phyloP scores from a whole-genome alignment of 2,329 filamentous ascomycete species.

The Scedosporium dehoogii region DNA sequence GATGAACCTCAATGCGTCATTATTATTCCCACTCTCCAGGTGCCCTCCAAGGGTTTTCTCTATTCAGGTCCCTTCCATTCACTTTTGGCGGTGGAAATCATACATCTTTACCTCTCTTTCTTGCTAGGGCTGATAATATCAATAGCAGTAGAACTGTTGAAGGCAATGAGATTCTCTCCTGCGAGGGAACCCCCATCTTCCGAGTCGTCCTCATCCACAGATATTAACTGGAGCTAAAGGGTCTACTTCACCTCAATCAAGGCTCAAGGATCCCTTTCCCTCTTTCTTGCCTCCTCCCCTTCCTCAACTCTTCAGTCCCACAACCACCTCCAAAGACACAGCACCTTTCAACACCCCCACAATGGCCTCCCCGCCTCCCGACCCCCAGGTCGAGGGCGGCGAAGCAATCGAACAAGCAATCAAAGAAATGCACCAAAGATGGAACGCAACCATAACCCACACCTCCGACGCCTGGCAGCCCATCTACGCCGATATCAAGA shows the following conservation, averaged over 20 bases:
- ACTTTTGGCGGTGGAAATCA: background rate
- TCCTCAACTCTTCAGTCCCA: too few species aligned
- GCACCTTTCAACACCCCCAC: too few species aligned
- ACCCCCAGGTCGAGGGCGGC: background rate
- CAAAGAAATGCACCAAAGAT: background rate
- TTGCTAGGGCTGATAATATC: too few species aligned
- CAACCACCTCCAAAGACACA: too few species aligned
- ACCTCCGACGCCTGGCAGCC: background rate
- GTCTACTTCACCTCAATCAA: too few species aligned
- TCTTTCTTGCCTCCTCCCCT: too few species aligned
- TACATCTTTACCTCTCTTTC: background rate
- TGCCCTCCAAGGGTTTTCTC: background rate
- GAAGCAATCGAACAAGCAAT: too few species aligned
- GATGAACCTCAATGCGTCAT: background rate
- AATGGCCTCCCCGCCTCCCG: background rate
- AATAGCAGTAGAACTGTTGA: background rate
- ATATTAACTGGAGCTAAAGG: too few species aligned
- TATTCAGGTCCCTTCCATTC: background rate
- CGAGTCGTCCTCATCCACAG: too few species aligned
- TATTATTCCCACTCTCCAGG: background rate
- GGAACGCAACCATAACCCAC: background rate
- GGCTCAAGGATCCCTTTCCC: too few species aligned
- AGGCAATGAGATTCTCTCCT: background rate
- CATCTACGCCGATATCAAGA: conserved; percentile 20
- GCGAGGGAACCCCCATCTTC: too few species aligned